These are phyloP conservation scores for Westerdykella sp. DNA, from an alignment of 2,329 filamentous ascomycete species.

Conservation along the genomic window DNA sequence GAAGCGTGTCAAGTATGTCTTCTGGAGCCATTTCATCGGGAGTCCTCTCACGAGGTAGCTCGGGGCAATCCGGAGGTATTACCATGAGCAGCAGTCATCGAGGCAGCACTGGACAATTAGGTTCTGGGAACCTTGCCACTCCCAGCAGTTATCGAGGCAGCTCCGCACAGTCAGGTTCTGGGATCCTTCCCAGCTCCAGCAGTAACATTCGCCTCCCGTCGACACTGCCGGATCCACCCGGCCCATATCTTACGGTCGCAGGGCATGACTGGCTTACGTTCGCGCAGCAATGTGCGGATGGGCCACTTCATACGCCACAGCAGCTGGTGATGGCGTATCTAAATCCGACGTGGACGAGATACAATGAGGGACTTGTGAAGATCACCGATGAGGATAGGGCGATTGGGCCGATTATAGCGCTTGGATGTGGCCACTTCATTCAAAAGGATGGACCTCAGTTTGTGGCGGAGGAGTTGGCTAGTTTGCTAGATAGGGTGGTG, in stretches of 20 bases:
- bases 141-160: neutral
- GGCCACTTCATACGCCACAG: conserved; percentile 24
- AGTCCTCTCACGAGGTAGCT: too few species aligned
- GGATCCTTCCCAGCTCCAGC: neutral
- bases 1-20: conserved; percentile 33
- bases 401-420: conserved; percentile 44
- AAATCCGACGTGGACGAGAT: conserved; percentile 50
- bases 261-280: conserved; percentile 49
- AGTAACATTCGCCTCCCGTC: neutral
- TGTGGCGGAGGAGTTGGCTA: conserved; percentile 28
- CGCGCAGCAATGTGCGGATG: conserved; percentile 40
- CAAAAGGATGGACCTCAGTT: conserved; percentile 48
- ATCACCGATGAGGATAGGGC: conserved; percentile 40
- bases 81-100: neutral
- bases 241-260: conserved; percentile 15
- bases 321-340: conserved; percentile 45
- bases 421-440: conserved; percentile 50
- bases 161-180: too few species aligned
- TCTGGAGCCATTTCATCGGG: neutral
- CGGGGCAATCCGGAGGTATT: too few species aligned
- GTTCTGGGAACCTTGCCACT: neutral
- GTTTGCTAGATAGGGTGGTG: conserved; percentile 30
- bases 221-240: neutral
- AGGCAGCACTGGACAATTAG: too few species aligned
- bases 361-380: conserved; percentile 47